Conservation (phyloP, 2,329 filamentous ascomycete species). For the Neonectria punicea region DNA sequence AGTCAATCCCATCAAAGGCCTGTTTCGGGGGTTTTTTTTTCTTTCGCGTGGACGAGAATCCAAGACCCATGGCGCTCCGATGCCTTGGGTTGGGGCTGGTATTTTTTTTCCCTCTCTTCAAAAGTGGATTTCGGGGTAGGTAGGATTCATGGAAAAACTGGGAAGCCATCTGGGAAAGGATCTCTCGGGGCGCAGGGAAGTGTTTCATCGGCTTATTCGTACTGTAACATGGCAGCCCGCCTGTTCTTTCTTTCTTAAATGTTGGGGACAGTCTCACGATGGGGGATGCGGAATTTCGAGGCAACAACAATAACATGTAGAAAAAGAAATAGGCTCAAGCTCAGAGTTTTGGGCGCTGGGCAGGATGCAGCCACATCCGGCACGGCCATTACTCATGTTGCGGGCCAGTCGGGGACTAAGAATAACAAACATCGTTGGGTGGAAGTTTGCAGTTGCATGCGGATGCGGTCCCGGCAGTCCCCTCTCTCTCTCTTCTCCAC, state of each 20-base stretch:
- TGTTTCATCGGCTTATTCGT: neutral
- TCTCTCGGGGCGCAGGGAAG: neutral
- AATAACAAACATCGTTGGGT: neutral
- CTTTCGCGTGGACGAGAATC: conserved; percentile 4
- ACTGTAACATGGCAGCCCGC: neutral
- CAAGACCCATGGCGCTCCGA: neutral
- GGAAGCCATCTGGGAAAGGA: conserved; percentile 16
- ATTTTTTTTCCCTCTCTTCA: neutral
- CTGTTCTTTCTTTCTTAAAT: too few relatives aligned
- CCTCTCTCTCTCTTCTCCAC: neutral
- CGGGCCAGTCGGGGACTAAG: neutral
- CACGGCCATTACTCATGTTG: conserved; percentile 3
- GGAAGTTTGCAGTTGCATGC: conserved; percentile 11
- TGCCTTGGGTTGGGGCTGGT: neutral
- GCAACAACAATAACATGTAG: neutral
- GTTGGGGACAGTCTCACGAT: neutral
- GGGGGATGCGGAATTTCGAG: neutral
- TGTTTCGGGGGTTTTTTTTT: neutral
- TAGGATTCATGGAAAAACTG: conserved; percentile 2
- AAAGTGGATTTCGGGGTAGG: conserved; percentile 2
- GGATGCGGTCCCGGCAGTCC: conserved; percentile 15
- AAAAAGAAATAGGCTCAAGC: conserved; percentile 1
- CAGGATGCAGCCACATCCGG: conserved; percentile 2
- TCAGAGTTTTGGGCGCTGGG: neutral
- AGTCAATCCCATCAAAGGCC: neutral